Evolutionary conservation across 2,329 filamentous ascomycete genomes (phyloP).

Genomic region (Trichoderma guizhouense): DNA sequence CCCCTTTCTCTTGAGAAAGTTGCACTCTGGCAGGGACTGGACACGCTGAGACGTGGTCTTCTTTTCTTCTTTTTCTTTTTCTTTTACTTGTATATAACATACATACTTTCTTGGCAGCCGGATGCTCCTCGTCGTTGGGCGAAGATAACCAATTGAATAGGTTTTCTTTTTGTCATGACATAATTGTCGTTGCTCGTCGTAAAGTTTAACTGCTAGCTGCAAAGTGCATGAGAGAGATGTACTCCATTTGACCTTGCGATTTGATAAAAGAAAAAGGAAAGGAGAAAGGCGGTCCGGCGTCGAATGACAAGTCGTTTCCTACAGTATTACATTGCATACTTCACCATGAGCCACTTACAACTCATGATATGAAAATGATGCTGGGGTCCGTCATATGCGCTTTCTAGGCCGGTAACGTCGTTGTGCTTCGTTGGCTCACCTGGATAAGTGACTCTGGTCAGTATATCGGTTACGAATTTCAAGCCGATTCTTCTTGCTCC

Average conservation of each 20-base stretch:
- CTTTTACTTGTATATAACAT: constrained; percentile 2
- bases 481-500: neutral
- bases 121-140: constrained; percentile 4
- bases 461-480: neutral
- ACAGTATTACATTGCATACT: neutral
- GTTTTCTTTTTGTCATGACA: neutral
- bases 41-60: neutral
- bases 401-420: neutral
- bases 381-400: neutral
- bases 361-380: neutral
- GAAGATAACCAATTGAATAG: neutral
- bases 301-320: too few species aligned
- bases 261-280: neutral
- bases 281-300: too few species aligned
- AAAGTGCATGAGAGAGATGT: neutral
- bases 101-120: neutral
- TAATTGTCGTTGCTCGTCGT: neutral
- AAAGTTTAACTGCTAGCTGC: neutral
- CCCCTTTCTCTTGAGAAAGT: neutral
- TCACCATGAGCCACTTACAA: neutral
- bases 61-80: neutral
- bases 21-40: neutral
- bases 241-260: neutral
- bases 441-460: neutral
- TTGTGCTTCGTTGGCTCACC: neutral